Base-by-base conservation (phyloP, 2,329 filamentous ascomycete species). In the Fusarium mundagurra region DNA sequence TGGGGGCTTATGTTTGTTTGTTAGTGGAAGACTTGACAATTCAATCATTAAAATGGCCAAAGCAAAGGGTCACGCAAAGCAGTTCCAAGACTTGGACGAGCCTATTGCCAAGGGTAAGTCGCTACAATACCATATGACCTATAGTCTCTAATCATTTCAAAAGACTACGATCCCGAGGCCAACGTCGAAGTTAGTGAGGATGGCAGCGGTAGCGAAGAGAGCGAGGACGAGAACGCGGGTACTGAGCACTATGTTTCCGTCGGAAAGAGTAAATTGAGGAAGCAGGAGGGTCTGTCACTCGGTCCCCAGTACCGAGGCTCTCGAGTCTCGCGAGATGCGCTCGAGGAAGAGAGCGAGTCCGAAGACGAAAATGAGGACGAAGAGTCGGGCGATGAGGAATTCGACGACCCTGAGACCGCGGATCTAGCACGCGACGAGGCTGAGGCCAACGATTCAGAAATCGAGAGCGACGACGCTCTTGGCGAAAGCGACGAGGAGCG, bases 181-280 rank as follows among this genome's bases (percentile, higher is more conserved):
- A 89, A 91, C 70, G 85, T 85, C 24, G 87, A 87, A 22, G 88
- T 87, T 64, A 88, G 88, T 63, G 89, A 89, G 48, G 86, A 82
- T 20, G 88, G 85, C 58, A 89, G 87, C 50, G 87, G 82, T 36
- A 87, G 84, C 73, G 85, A 84, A 24, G 85, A 83, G 22, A 87
- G 86, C 76, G 85, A 83, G 10, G 84, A 88, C 34, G 86, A 87
- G 54, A 83, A 89, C 69, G 87, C 87, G 17, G 94, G 93, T 27
- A 93, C 95, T 38, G 96, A 98, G 78, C 96, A 98, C 81, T 98
- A 98, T 80, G 89, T 93, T 48, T 83, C 88, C 60, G 94, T 98
- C 38, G 93, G 92, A 27, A 96, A 95, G 86, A 96, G 93, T 84
- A 96, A 93, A 81, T 85, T 98, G 75, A 91, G 94, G 73, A 92